Conservation (phyloP, 495 filamentous ascomycete genomes). For the Oleoguttula mirabilis region DNA sequence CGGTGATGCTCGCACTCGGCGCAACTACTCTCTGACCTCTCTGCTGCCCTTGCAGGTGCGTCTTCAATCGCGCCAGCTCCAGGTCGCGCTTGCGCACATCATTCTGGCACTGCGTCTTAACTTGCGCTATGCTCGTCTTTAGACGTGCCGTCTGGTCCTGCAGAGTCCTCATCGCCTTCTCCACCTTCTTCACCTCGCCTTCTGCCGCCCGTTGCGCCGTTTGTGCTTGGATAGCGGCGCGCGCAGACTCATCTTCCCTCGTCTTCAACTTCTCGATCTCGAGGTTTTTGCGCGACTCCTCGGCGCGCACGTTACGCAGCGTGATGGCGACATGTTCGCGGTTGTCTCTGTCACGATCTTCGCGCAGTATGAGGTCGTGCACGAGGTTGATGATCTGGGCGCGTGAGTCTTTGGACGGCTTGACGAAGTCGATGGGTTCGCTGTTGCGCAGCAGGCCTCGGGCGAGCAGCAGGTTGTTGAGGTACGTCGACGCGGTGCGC, state of each 20-base stretch:
- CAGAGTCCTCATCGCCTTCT: conserved; percentile 53
- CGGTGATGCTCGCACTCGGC: conserved; percentile 44
- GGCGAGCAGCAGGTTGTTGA: conserved; percentile 90
- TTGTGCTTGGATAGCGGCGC: conserved; percentile 62
- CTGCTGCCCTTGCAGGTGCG: conserved; percentile 50
- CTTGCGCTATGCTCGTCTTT: conserved; percentile 66
- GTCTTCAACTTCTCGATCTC: conserved; percentile 46
- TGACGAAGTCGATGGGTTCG: conserved; percentile 66
- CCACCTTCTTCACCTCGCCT: conserved; percentile 55
- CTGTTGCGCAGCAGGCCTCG: conserved; percentile 80
- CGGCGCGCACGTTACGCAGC: conserved; percentile 61
- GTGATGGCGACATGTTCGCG: conserved; percentile 80
- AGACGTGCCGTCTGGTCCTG: conserved; percentile 70
- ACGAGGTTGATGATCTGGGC: conserved; percentile 80
- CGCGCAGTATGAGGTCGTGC: conserved; percentile 74
- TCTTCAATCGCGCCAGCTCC: conserved; percentile 78
- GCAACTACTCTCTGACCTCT: conserved; percentile 35
- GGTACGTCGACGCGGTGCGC: conserved; percentile 78
- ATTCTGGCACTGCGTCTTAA: conserved; percentile 75
- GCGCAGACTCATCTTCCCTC: conserved; percentile 58
- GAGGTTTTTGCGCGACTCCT: conserved; percentile 27
- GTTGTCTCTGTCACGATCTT: conserved; percentile 44
- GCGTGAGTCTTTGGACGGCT: conserved; percentile 60
- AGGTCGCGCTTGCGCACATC: conserved; percentile 85
- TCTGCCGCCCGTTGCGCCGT: conserved; percentile 59